phyloP scores from a whole-genome alignment of 176 grass and related monocot species.

The Carex myosuroides region DNA sequence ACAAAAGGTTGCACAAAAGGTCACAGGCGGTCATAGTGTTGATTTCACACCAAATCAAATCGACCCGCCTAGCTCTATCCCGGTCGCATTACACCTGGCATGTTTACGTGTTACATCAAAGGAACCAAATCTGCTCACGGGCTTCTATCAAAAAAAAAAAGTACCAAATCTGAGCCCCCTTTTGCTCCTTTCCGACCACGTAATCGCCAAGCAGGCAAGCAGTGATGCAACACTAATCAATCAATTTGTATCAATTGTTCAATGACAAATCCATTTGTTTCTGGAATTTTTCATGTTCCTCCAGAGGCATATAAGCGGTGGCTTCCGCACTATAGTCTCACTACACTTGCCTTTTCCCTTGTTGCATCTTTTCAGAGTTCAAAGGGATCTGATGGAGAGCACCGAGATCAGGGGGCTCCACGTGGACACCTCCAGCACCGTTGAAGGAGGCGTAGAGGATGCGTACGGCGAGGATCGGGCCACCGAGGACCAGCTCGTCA shows the following conservation, averaged over 20 bases:
- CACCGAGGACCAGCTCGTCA: constrained; percentile 20
- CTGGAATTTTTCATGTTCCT: constrained; percentile 2
- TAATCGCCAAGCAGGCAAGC: not conserved
- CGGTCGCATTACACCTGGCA: not conserved
- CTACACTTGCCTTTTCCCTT: not conserved
- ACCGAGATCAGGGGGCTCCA: constrained; percentile 12
- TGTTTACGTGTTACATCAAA: not conserved
- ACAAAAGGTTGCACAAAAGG: too few relatives aligned
- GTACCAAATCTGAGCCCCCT: not conserved
- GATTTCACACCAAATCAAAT: not conserved
- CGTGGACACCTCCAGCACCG: constrained; percentile 9
- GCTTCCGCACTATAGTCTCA: not conserved
- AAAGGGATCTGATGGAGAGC: not conserved
- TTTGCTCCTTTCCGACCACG: not conserved
- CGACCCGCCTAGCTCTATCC: not conserved
- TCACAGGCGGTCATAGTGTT: too few relatives aligned
- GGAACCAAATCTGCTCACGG: not conserved
- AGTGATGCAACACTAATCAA: not conserved
- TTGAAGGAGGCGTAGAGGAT: constrained; percentile 11
- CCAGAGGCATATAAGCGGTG: not conserved
- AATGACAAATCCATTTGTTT: not conserved
- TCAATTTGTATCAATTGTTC: too few relatives aligned
- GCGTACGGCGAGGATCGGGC: constrained; percentile 14
- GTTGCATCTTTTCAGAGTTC: not conserved
- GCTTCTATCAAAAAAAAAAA: too few relatives aligned